Evolutionary conservation across 805 yeast species (phyloP).

Genomic region (Jamesozyma jinghongensis): DNA sequence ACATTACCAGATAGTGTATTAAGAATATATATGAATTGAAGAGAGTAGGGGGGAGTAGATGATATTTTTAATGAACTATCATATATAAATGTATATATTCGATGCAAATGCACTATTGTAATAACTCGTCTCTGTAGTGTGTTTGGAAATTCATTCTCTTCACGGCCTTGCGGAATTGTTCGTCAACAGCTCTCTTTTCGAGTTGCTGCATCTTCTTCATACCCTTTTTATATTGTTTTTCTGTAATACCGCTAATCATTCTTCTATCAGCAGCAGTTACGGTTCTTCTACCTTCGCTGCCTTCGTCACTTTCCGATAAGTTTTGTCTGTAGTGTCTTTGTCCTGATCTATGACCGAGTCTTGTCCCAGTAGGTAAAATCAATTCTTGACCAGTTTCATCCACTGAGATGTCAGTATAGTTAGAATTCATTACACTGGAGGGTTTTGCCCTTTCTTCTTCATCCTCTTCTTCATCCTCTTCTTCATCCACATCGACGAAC

Average conservation of each 20-base stretch:
- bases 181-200: conserved; percentile 38
- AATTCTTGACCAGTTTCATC: conserved; percentile 55
- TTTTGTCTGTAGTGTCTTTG: conserved; percentile 65
- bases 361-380: conserved; percentile 66
- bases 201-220: conserved; percentile 36
- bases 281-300: conserved; percentile 56
- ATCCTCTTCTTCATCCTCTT: conserved; percentile 20
- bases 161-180: conserved; percentile 41
- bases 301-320: conserved; percentile 35
- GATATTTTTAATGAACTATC: neutral
- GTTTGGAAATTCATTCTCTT: conserved; percentile 73
- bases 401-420: conserved; percentile 33
- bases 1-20: neutral
- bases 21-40: neutral
- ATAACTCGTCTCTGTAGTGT: conserved; percentile 70
- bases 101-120: conserved; percentile 24
- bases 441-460: too few relatives aligned
- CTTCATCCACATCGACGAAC: conserved; percentile 25
- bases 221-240: conserved; percentile 47
- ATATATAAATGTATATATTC: neutral
- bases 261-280: conserved; percentile 70
- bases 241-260: conserved; percentile 46
- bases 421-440: conserved; percentile 26
- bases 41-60: neutral
- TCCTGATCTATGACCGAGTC: conserved; percentile 74